Evolutionary conservation across 495 filamentous ascomycete species (phyloP).

Genomic region (Talaromyces proteolyticus): DNA sequence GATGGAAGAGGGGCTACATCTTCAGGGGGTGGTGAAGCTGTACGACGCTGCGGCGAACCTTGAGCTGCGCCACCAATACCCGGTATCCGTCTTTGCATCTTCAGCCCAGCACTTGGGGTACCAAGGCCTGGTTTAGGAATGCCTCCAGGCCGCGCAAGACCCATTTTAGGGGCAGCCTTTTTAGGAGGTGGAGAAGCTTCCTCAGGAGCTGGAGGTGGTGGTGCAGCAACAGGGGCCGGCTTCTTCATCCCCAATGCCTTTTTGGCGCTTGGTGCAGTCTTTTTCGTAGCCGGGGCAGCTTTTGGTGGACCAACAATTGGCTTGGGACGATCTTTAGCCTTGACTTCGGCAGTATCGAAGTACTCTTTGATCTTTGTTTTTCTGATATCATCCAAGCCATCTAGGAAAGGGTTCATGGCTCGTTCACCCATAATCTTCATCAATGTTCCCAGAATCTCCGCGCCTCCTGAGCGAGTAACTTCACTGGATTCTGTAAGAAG

Average conservation of each 20-base stretch:
- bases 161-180: conserved; percentile 59
- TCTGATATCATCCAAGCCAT: conserved; percentile 90
- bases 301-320: conserved; percentile 63
- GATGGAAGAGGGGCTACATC: conserved; percentile 51
- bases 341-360: conserved; percentile 86
- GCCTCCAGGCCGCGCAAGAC: conserved; percentile 9
- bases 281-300: conserved; percentile 37
- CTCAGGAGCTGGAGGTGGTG: conserved; percentile 49
- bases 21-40: conserved; percentile 46
- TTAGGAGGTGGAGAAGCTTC: conserved; percentile 54
- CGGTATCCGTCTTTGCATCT: conserved; percentile 60
- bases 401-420: conserved; percentile 93
- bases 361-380: conserved; percentile 97
- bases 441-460: conserved; percentile 85
- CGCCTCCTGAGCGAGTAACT: conserved; percentile 76
- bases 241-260: conserved; percentile 50
- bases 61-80: conserved; percentile 46
- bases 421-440: conserved; percentile 99
- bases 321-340: conserved; percentile 95
- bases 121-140: conserved; percentile 40
- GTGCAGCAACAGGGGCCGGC: conserved; percentile 51
- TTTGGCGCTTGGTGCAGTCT: conserved; percentile 38
- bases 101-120: conserved; percentile 56
- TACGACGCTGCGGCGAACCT: conserved; percentile 60
- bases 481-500: conserved; percentile 84